phyloP scores from a whole-genome alignment of 2,329 filamentous ascomycete genomes.

The Trichoderma aggressivum region DNA sequence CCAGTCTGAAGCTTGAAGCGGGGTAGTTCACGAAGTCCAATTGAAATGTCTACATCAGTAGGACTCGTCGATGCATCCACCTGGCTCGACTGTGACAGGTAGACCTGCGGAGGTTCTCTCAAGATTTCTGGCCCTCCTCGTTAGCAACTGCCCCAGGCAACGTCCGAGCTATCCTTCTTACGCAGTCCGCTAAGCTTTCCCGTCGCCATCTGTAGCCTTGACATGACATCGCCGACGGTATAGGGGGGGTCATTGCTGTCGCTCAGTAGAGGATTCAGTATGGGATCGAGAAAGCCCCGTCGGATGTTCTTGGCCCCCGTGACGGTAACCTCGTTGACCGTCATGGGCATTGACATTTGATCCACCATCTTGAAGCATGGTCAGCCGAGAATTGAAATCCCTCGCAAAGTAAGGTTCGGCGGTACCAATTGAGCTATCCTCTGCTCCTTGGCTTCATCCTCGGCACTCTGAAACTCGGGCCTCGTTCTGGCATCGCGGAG shows the following conservation, averaged over 20 bases:
- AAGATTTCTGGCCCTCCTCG: constrained; percentile 66
- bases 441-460: constrained; percentile 40
- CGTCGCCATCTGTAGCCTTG: constrained; percentile 65
- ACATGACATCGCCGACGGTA: constrained; percentile 75
- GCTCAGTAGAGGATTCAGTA: constrained; percentile 75
- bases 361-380: constrained; percentile 44
- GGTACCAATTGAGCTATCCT: constrained; percentile 38
- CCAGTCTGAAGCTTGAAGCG: constrained; percentile 88
- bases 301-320: constrained; percentile 83
- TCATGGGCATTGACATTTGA: constrained; percentile 83
- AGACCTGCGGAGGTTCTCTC: constrained; percentile 76
- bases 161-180: constrained; percentile 39
- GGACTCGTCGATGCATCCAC: constrained; percentile 66
- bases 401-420: background rate
- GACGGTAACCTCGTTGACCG: constrained; percentile 80
- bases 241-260: constrained; percentile 64
- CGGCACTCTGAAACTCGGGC: constrained; percentile 34
- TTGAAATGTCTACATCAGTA: constrained; percentile 78
- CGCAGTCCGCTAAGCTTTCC: constrained; percentile 78
- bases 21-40: constrained; percentile 78
- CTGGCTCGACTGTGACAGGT: constrained; percentile 71
- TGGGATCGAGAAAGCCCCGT: constrained; percentile 73
- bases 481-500: constrained; percentile 39
- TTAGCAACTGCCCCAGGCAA: constrained; percentile 25
- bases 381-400: constrained; percentile 22